Evolutionary conservation across 352 stramenopile genomes (phyloP), one percentile per base, ranked within the genome.

Genomic region (Phytophthora cajani): DNA sequence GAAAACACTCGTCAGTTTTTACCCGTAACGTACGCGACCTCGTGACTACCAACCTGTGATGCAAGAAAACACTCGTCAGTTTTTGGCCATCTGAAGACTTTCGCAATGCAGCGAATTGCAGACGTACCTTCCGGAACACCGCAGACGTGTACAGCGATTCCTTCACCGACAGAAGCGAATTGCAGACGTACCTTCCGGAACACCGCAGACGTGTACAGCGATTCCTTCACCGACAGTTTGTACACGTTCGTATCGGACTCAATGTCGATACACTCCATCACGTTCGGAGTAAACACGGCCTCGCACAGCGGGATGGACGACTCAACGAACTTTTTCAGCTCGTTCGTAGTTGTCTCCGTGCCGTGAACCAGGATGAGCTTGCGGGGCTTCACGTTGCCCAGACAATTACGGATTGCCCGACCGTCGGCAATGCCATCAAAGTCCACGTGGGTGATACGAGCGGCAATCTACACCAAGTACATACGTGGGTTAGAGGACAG

Each of bases 221-320:
- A 91, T 49, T 97, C 90, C 59, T 94, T 96, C 51, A 97, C 77
- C 2, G 88, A 85, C 14, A 97, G 73, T 67, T 97, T 97, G 84
- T 93, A 96, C 56, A 97, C 88, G 38, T 94, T 97, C 59, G 90
- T 97, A 67, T 95, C 90, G 25, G 88, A 96, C 63, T 97, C 90
- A 52, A 97, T 97, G 67, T 97, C 90, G 64, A 97, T 95, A 67
- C 88, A 96, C 56, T 97, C 90, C 81, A 94, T 94, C 5, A 91
- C 78, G 49, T 93, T 89, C 7, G 90, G 90, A 14, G 86, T 94
- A 76, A 95, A 97, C 27, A 97, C 86, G 14, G 87, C 87, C 71
- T 97, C 90, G 64, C 90, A 97, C 62, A 85, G 73, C 30, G 90
- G 86, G 64, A 97, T 95, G 2, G 84, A 93, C 23, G 74, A 72